Base-by-base conservation (phyloP, 164 flowering plant genomes). In the Vitis rotundifolia region DNA sequence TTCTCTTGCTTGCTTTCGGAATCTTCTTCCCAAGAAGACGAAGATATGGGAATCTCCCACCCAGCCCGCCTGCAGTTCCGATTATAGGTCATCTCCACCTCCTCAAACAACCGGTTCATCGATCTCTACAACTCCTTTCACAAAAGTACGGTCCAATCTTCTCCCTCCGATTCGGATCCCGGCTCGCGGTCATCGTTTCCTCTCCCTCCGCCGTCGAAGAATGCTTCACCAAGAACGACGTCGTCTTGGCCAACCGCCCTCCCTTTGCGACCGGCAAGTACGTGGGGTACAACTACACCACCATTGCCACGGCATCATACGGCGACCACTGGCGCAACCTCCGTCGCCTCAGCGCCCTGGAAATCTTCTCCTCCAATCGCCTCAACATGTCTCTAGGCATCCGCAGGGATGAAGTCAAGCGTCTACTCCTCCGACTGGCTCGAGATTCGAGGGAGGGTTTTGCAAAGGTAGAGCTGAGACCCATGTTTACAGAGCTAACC, bases 281-380 rank as follows among this genome's bases (percentile, higher is more conserved):
- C 70, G 2, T 74, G 0, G 61, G 49, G 0, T 76, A 73, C 68
- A 68, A 76, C 76, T 52, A 53, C 80, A 64, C 80, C 37, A 68
- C 76, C 28, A 0, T 77, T 0, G 10, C 11, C 1, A 10, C 5
- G 0, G 14, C 83, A 13, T 44, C 68, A 1, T 77, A 76, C 67
- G 73, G 77, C 10, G 70, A 73, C 19, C 83, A 66, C 71, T 81
- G 87, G 87, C 80, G 80, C 52, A 71, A 74, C 71, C 79, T 81
- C 37, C 80, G 84, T 55, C 77, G 81, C 29, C 26, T 83, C 26
- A 8, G 60, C 47, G 14, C 80, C 26, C 2, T 72, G 22, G 78
- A 76, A 16, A 58, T 79, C 61, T 62, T 79, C 71, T 81, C 83
- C 14, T 9, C 75, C 0, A 11, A 31, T 31, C 64, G 79, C 13